Percentiles rank a stretch among this genome's conserved stretches.
phyloP scores from a whole-genome alignment of 805 yeast species.

The Blastobotrys parvus region DNA sequence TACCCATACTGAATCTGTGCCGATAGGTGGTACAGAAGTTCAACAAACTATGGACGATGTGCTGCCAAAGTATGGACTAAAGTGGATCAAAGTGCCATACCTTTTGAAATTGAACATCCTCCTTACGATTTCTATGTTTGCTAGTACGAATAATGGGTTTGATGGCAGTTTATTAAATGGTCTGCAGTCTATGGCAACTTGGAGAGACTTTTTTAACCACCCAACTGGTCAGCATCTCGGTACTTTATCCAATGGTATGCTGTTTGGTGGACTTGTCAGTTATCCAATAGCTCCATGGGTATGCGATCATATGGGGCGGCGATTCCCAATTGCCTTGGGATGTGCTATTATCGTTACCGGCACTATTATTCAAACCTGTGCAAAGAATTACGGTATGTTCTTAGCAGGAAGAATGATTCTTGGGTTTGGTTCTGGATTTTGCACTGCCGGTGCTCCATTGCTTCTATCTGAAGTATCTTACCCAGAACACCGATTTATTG shows the following conservation, averaged over 20 bases:
- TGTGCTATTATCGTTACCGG: slow-evolving; percentile 48
- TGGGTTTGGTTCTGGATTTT: slow-evolving; percentile 23
- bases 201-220: slow-evolving; percentile 10
- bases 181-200: slow-evolving; percentile 18
- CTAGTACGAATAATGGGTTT: slow-evolving; percentile 11
- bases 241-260: slow-evolving; percentile 9
- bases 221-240: slow-evolving; percentile 12
- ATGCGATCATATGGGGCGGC: slow-evolving; percentile 60
- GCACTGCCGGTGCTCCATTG: slow-evolving; percentile 46
- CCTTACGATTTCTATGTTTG: slow-evolving; percentile 9
- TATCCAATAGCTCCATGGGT: slow-evolving; percentile 49
- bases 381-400: slow-evolving; percentile 54
- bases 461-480: slow-evolving; percentile 68
- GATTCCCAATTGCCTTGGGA: slow-evolving; percentile 49
- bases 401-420: slow-evolving; percentile 52
- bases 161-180: slow-evolving; percentile 15
- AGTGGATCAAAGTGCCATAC: slow-evolving; percentile 9
- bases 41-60: slow-evolving; percentile 6
- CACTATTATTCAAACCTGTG: slow-evolving; percentile 62
- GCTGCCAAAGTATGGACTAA: slow-evolving; percentile 2
- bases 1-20: too few species aligned
- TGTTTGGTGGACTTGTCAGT: slow-evolving; percentile 61
- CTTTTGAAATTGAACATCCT: slow-evolving; percentile 12
- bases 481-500: slow-evolving; percentile 53
- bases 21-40: too few species aligned